These are phyloP conservation scores for Cinnamomum micranthum DNA, from an alignment of 164 flowering plant genomes.

Conservation along the genomic window DNA sequence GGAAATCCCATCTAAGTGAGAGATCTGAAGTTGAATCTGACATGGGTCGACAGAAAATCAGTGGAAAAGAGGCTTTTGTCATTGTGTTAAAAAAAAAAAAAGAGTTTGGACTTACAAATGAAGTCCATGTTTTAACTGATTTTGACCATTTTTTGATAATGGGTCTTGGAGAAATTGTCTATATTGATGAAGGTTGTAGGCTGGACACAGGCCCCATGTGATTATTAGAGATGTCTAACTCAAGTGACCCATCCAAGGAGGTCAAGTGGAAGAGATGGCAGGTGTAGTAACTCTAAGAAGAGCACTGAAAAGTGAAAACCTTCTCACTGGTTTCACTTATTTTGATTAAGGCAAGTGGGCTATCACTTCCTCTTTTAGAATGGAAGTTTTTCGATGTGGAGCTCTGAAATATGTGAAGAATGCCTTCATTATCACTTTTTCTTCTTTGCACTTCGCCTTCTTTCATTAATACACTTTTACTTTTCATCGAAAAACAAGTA, in stretches of 20 bases:
- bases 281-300: not conserved
- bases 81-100: too few species aligned
- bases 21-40: not conserved
- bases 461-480: not conserved
- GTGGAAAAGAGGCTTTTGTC: not conserved
- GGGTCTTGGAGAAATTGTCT: too few species aligned
- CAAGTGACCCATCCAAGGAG: too few species aligned
- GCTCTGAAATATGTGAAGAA: not conserved
- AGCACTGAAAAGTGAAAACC: not conserved
- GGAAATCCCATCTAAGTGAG: too few species aligned
- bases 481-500: not conserved
- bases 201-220: too few species aligned
- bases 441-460: not conserved
- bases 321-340: too few species aligned
- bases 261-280: not conserved
- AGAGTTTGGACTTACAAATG: too few species aligned
- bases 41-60: not conserved
- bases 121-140: too few species aligned
- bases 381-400: not conserved
- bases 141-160: too few species aligned
- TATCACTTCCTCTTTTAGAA: too few species aligned
- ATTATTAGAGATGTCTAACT: too few species aligned
- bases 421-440: not conserved
- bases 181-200: too few species aligned
- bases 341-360: not conserved